These are phyloP conservation scores for Daldinia caldariorum DNA, from an alignment of 495 filamentous ascomycete species.

Conservation along the genomic window DNA sequence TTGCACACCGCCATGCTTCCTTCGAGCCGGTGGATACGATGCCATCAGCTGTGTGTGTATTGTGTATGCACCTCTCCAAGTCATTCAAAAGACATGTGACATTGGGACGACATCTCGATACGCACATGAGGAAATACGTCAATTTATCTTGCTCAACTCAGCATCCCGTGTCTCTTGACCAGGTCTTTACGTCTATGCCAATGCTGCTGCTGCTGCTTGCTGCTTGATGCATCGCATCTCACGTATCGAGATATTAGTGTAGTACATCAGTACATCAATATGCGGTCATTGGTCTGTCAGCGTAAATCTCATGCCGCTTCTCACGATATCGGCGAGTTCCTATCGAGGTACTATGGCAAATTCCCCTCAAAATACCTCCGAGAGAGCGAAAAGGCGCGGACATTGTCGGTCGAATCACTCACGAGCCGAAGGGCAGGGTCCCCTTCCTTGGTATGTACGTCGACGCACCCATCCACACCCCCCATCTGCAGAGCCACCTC, in stretches of 20 bases:
- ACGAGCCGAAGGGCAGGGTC: constrained; percentile 20
- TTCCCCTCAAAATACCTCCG: constrained; percentile 20
- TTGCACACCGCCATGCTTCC: constrained; percentile 45
- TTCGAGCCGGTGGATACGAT: constrained; percentile 28
- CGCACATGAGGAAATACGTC: constrained; percentile 9
- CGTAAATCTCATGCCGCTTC: constrained; percentile 18
- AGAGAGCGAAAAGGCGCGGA: constrained; percentile 17
- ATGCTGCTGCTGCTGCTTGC: constrained; percentile 3
- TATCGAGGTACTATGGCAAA: constrained; percentile 28
- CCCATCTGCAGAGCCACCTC: constrained; percentile 43
- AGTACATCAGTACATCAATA: constrained; percentile 18
- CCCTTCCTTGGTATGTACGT: constrained; percentile 20
- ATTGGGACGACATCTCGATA: constrained; percentile 21
- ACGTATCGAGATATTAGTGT: constrained; percentile 16
- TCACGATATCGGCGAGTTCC: constrained; percentile 33
- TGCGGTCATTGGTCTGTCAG: constrained; percentile 18
- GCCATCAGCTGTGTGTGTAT: constrained; percentile 17
- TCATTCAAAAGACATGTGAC: constrained; percentile 34
- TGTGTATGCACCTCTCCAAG: constrained; percentile 9
- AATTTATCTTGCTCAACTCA: constrained; percentile 29
- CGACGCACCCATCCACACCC: constrained; percentile 34
- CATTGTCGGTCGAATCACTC: constrained; percentile 37
- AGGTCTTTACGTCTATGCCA: constrained; percentile 21
- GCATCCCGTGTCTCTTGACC: constrained; percentile 16
- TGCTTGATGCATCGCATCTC: constrained; percentile 9